These are phyloP conservation scores for Chionographis japonica DNA, from an alignment of 106 monocot species.

Conservation along the genomic window DNA sequence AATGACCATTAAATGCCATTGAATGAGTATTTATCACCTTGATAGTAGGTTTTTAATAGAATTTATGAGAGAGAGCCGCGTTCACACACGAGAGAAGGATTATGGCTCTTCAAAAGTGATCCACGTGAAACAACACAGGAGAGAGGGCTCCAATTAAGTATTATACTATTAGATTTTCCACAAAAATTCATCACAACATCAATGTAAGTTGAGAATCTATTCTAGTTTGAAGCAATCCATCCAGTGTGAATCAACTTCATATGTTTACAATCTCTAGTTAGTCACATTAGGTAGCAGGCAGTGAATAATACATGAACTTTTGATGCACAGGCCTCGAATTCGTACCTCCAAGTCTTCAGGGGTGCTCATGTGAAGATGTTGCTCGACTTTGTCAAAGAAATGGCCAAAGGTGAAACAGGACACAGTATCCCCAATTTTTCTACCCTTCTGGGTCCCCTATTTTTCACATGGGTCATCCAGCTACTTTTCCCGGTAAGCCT, in stretches of 20 bases:
- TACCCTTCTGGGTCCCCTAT: slow-evolving; percentile 63
- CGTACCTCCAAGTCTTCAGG: slow-evolving; percentile 39
- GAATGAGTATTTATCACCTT: too few species aligned
- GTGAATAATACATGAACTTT: neutral
- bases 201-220: too few species aligned
- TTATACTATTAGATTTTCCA: too few species aligned
- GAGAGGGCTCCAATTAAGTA: too few species aligned
- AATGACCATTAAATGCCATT: too few species aligned
- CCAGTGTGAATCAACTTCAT: neutral
- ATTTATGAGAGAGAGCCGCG: too few species aligned
- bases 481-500: slow-evolving; percentile 69
- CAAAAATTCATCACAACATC: too few species aligned
- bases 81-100: too few species aligned
- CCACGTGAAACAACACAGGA: too few species aligned
- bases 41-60: too few species aligned
- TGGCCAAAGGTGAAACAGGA: slow-evolving; percentile 57
- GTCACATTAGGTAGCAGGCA: neutral
- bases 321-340: slow-evolving; percentile 49
- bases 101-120: too few species aligned
- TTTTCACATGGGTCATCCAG: slow-evolving; percentile 67
- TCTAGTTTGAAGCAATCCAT: too few species aligned
- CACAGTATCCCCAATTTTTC: slow-evolving; percentile 36
- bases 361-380: slow-evolving; percentile 36
- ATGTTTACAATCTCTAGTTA: neutral
- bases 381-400: slow-evolving; percentile 70